Percentiles rank a stretch among this genome's conserved stretches.
These are phyloP conservation scores for Russula ochroleuca DNA, from an alignment of 768 basidiomycete genomes.

Conservation along the genomic window DNA sequence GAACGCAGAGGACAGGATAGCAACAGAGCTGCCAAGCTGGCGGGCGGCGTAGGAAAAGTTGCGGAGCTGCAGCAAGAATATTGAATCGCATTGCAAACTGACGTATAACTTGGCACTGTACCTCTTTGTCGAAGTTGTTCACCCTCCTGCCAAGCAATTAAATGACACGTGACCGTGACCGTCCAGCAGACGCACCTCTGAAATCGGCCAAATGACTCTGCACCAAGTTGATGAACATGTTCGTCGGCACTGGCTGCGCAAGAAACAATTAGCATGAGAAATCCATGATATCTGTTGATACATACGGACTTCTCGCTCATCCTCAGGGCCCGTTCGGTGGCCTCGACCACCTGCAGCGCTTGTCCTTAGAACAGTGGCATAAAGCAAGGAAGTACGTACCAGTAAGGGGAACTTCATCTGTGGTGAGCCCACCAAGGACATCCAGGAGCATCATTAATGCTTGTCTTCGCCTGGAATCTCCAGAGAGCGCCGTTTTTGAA, in stretches of 20 bases:
- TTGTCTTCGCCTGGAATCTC: slow-evolving; percentile 37
- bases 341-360: slow-evolving; percentile 20
- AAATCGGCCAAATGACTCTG: slow-evolving; percentile 60
- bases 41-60: slow-evolving; percentile 75
- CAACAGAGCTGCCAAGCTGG: slow-evolving; percentile 72
- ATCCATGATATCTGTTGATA: slow-evolving; percentile 29
- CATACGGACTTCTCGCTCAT: slow-evolving; percentile 64
- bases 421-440: slow-evolving; percentile 40
- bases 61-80: slow-evolving; percentile 48
- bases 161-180: slow-evolving; percentile 13
- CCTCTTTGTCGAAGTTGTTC: slow-evolving; percentile 58
- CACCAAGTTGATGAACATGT: slow-evolving; percentile 61
- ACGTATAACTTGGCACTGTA: slow-evolving; percentile 34
- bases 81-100: not conserved
- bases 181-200: slow-evolving; percentile 43
- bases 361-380: not conserved
- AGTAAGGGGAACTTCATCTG: slow-evolving; percentile 37
- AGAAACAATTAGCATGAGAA: not conserved
- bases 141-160: slow-evolving; percentile 42
- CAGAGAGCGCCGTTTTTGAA: not conserved
- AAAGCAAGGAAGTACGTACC: slow-evolving; percentile 32
- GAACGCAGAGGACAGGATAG: slow-evolving; percentile 69
- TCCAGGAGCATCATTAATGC: slow-evolving; percentile 47
- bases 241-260: slow-evolving; percentile 59
- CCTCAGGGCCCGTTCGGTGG: slow-evolving; percentile 51